Percentiles rank a stretch among this genome's conserved stretches.
These are phyloP conservation scores for Rhizopogon rudus DNA, from an alignment of 768 basidiomycete genomes.

Conservation along the genomic window DNA sequence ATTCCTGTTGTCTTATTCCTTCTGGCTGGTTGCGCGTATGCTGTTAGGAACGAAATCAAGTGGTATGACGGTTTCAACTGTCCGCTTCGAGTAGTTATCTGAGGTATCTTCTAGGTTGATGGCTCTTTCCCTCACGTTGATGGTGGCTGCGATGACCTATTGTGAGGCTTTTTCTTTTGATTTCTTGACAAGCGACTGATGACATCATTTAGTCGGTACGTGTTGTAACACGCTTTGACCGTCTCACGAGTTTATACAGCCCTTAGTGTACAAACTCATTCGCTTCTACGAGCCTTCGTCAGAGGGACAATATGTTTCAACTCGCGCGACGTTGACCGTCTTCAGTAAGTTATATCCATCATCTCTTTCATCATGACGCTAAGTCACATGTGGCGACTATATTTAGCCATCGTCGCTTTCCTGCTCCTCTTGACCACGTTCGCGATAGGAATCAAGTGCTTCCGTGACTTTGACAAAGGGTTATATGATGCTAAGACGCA, in stretches of 20 bases:
- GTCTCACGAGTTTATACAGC: background rate
- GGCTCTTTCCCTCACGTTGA: slow-evolving; percentile 64
- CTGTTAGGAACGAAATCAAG: slow-evolving; percentile 78
- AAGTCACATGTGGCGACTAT: background rate
- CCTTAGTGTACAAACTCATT: slow-evolving; percentile 75
- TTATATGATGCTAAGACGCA: slow-evolving; percentile 66
- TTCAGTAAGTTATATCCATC: slow-evolving; percentile 54
- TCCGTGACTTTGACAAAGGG: slow-evolving; percentile 81
- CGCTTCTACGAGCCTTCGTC: slow-evolving; percentile 72
- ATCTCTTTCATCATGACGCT: background rate
- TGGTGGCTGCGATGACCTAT: slow-evolving; percentile 73
- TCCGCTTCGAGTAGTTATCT: slow-evolving; percentile 2
- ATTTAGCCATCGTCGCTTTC: slow-evolving; percentile 69
- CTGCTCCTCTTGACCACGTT: slow-evolving; percentile 72
- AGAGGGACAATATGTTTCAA: slow-evolving; percentile 53
- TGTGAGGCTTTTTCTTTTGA: slow-evolving; percentile 42
- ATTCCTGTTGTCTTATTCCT: slow-evolving; percentile 74
- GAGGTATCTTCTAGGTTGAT: slow-evolving; percentile 49
- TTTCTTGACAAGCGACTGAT: slow-evolving; percentile 1
- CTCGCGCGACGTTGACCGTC: slow-evolving; percentile 71
- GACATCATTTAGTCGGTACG: slow-evolving; percentile 23
- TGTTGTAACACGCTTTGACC: background rate
- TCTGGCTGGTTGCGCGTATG: slow-evolving; percentile 58
- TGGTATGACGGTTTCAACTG: slow-evolving; percentile 39
- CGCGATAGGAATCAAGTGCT: slow-evolving; percentile 71